These are phyloP conservation scores for Canavalia gladiata DNA, from an alignment of 306 rosid species.

Conservation along the genomic window DNA sequence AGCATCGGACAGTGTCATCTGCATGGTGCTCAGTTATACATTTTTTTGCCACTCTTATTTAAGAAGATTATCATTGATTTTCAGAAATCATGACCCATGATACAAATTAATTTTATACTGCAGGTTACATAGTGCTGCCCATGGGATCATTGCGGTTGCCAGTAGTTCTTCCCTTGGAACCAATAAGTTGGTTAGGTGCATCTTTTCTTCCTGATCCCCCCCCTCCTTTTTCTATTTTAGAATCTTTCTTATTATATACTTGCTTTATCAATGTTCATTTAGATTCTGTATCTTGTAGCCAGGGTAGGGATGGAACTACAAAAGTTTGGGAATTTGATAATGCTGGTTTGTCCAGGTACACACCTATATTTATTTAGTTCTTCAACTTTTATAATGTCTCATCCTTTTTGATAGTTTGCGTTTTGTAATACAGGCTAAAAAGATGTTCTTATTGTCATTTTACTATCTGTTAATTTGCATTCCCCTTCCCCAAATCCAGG, in stretches of 20 bases:
- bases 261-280: conserved; percentile 33
- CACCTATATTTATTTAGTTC: conserved; percentile 21
- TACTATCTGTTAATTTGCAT: conserved; percentile 5
- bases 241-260: neutral
- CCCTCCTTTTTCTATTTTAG: neutral
- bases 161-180: conserved; percentile 67
- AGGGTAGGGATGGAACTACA: conserved; percentile 97
- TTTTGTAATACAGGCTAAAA: conserved; percentile 2
- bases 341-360: conserved; percentile 80
- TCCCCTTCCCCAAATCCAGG: conserved; percentile 50
- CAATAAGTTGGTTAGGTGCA: conserved; percentile 77
- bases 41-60: neutral
- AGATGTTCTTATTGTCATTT: conserved; percentile 36
- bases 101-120: conserved; percentile 14
- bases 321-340: conserved; percentile 87
- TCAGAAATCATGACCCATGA: conserved; percentile 2
- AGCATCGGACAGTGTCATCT: conserved; percentile 80
- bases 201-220: conserved; percentile 19
- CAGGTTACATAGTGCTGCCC: conserved; percentile 90
- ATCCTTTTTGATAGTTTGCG: conserved; percentile 13
- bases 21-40: conserved; percentile 61
- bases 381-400: conserved; percentile 15
- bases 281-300: conserved; percentile 64
- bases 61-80: neutral
- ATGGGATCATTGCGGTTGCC: conserved; percentile 78